phyloP scores from a whole-genome alignment of 768 basidiomycete species.

The Grammothele lineata region DNA sequence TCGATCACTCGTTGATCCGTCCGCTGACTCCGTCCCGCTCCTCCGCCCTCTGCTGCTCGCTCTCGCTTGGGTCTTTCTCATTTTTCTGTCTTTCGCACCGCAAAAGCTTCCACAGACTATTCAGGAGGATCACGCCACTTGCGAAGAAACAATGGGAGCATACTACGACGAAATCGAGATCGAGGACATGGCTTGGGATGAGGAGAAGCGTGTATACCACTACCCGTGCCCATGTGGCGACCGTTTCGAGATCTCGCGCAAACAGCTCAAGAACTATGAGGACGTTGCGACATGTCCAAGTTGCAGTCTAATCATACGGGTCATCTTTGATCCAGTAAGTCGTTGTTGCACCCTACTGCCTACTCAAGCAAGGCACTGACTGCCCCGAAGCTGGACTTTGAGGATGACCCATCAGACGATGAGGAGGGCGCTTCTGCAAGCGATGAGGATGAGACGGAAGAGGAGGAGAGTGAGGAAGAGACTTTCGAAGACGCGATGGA shows the following conservation, averaged over 20 bases:
- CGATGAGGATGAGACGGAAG: constrained; percentile 35
- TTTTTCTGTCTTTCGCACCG: too few species aligned
- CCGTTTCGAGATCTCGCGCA: constrained; percentile 89
- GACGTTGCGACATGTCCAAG: constrained; percentile 96
- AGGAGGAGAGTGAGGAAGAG: constrained; percentile 35
- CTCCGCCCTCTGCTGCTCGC: background rate
- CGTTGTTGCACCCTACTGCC: background rate
- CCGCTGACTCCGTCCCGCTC: too few species aligned
- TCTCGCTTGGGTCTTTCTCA: too few species aligned
- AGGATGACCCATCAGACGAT: constrained; percentile 64
- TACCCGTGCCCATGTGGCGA: constrained; percentile 98
- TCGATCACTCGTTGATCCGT: constrained; percentile 3
- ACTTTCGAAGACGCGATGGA: constrained; percentile 66
- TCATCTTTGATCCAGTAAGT: constrained; percentile 92
- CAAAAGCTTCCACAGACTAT: too few species aligned
- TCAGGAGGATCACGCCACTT: too few species aligned
- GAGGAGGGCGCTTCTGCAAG: constrained; percentile 14
- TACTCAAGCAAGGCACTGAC: background rate
- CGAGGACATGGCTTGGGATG: constrained; percentile 94
- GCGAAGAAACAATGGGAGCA: constrained; percentile 76
- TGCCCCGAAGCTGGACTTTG: constrained; percentile 66
- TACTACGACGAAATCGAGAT: constrained; percentile 98
- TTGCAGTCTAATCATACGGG: constrained; percentile 88
- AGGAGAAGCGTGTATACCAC: constrained; percentile 78
- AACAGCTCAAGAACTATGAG: constrained; percentile 83